phyloP scores from a whole-genome alignment of 768 basidiomycete species.

The Termitomyces sp. region DNA sequence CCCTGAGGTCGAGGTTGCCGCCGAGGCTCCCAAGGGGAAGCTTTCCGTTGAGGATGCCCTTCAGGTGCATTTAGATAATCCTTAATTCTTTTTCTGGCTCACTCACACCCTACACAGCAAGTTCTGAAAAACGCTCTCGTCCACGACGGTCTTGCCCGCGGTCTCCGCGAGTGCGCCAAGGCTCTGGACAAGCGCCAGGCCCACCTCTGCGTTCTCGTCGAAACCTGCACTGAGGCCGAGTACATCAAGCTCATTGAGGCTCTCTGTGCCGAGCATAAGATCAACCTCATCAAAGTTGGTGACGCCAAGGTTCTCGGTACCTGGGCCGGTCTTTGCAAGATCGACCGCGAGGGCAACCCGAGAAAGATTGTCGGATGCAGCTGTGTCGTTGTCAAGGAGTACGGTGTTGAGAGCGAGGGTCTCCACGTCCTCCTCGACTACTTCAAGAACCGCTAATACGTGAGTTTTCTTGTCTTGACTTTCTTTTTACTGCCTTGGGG shows the following conservation, averaged over 20 bases:
- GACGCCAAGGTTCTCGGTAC: constrained; percentile 97
- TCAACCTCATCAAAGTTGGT: constrained; percentile 98
- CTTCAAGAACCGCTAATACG: constrained; percentile 88
- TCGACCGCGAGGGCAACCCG: constrained; percentile 98
- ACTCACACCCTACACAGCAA: constrained; percentile 54
- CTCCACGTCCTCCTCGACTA: constrained; percentile 91
- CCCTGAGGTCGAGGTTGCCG: constrained; percentile 76
- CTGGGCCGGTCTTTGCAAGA: constrained; percentile 99
- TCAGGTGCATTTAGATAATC: constrained; percentile 50
- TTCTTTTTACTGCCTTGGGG: not conserved
- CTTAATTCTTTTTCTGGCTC: not conserved
- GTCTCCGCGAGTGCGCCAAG: constrained; percentile 97
- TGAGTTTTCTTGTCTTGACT: constrained; percentile 20
- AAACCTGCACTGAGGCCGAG: constrained; percentile 98
- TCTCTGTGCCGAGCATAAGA: constrained; percentile 98
- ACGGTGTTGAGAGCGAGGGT: constrained; percentile 92
- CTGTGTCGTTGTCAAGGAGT: constrained; percentile 98
- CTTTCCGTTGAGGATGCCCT: constrained; percentile 94
- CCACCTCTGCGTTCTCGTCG: constrained; percentile 97
- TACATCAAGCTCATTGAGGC: constrained; percentile 99
- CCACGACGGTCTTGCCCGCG: constrained; percentile 97
- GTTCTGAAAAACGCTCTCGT: constrained; percentile 98
- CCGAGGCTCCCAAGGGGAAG: constrained; percentile 93
- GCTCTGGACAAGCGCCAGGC: constrained; percentile 98
- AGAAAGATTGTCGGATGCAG: constrained; percentile 92